phyloP scores from a whole-genome alignment of 2,329 filamentous ascomycete species.

The Penicillium vulpinum region DNA sequence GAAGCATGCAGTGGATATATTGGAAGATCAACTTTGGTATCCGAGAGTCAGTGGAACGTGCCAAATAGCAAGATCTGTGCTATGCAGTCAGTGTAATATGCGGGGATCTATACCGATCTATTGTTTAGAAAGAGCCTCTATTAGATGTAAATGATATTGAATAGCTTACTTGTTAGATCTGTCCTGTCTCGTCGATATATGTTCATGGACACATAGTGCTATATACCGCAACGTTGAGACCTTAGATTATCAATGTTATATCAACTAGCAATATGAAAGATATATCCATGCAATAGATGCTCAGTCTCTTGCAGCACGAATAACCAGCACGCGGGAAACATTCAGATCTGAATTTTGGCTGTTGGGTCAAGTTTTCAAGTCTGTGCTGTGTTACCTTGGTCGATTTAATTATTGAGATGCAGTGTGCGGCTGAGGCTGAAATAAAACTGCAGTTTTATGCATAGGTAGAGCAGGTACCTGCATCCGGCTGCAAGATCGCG shows the following conservation, averaged over 20 bases:
- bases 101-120: too few species aligned
- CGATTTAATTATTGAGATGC: slow-evolving; percentile 3
- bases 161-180: background rate
- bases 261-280: background rate
- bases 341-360: background rate
- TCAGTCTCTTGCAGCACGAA: background rate
- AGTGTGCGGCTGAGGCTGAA: slow-evolving; percentile 18
- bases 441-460: slow-evolving; percentile 1
- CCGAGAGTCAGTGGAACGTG: slow-evolving; percentile 11
- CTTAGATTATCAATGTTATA: background rate
- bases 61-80: slow-evolving; percentile 4
- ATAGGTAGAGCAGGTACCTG: slow-evolving; percentile 21
- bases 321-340: background rate
- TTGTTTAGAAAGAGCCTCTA: background rate
- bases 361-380: background rate
- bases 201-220: background rate
- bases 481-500: slow-evolving; percentile 13
- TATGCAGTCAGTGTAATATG: too few species aligned
- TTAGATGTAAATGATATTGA: background rate
- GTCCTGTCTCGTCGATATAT: background rate
- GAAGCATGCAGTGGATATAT: slow-evolving; percentile 4
- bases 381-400: slow-evolving; percentile 16
- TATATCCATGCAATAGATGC: background rate
- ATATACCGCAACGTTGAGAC: background rate
- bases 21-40: slow-evolving; percentile 5